Evolutionary conservation across 2,329 filamentous ascomycete genomes (phyloP).

Genomic region (Aschersonia sp.): DNA sequence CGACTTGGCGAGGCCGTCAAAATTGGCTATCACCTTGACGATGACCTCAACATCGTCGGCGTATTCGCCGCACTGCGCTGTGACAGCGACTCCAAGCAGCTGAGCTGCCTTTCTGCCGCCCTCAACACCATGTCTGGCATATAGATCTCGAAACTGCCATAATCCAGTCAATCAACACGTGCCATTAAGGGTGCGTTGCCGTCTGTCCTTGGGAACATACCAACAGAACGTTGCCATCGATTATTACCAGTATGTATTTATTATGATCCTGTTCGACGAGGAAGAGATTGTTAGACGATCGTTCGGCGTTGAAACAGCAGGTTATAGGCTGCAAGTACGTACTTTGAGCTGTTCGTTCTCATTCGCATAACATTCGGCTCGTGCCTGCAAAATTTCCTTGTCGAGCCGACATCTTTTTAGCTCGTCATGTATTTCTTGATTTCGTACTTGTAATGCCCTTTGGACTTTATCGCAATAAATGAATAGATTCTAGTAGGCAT

Average conservation of each 20-base stretch:
- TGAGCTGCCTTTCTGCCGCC: constrained; percentile 39
- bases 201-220: constrained; percentile 18
- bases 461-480: constrained; percentile 26
- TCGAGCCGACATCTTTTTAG: constrained; percentile 33
- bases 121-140: constrained; percentile 37
- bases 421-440: constrained; percentile 25
- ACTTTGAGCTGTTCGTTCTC: constrained; percentile 33
- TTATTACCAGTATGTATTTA: constrained; percentile 43
- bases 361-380: constrained; percentile 18
- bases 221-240: constrained; percentile 50
- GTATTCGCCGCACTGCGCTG: constrained; percentile 28
- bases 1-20: constrained; percentile 32
- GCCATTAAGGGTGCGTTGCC: not conserved
- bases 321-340: constrained; percentile 7
- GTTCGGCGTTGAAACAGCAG: not conserved
- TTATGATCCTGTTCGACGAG: constrained; percentile 30
- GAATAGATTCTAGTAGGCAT: constrained; percentile 14
- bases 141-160: constrained; percentile 39
- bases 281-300: not conserved
- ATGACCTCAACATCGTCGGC: constrained; percentile 36
- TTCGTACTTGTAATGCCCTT: constrained; percentile 24
- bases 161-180: not conserved
- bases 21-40: constrained; percentile 41
- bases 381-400: constrained; percentile 35
- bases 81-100: constrained; percentile 31